Percentiles rank a stretch among this genome's conserved stretches.
Conservation (phyloP, 2,329 filamentous ascomycete species). For the Aspergillus japonicus region DNA sequence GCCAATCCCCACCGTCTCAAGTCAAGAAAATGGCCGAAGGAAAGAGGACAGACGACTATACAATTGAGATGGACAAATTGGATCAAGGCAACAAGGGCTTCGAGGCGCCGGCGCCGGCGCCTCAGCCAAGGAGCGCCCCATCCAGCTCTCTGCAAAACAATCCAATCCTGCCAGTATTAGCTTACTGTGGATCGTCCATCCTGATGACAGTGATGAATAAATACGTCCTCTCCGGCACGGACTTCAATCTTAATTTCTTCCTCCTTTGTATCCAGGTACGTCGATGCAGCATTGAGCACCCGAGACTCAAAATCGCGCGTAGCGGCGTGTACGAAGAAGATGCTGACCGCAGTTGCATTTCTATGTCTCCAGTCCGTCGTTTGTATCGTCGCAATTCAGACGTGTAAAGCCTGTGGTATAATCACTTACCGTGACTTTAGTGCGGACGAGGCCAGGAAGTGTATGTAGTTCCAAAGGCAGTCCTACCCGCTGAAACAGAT, state of each 20-base stretch:
- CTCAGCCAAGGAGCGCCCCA: slow-evolving; percentile 36
- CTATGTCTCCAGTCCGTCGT: slow-evolving; percentile 69
- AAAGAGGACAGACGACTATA: slow-evolving; percentile 78
- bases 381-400: slow-evolving; percentile 79
- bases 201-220: slow-evolving; percentile 99
- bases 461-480: slow-evolving; percentile 53
- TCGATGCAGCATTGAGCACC: slow-evolving; percentile 5
- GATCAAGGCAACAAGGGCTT: slow-evolving; percentile 52
- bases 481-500: not conserved
- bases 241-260: slow-evolving; percentile 97
- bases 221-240: slow-evolving; percentile 86
- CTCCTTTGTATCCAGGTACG: slow-evolving; percentile 87
- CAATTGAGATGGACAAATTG: slow-evolving; percentile 66
- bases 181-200: slow-evolving; percentile 95
- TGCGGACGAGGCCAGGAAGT: slow-evolving; percentile 84
- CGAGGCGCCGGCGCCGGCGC: slow-evolving; percentile 40
- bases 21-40: slow-evolving; percentile 71
- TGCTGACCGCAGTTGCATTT: slow-evolving; percentile 3
- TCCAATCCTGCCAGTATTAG: slow-evolving; percentile 74
- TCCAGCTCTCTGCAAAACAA: slow-evolving; percentile 65
- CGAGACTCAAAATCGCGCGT: not conserved
- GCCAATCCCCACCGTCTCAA: slow-evolving; percentile 3
- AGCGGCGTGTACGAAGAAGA: not conserved
- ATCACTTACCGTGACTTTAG: slow-evolving; percentile 87
- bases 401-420: slow-evolving; percentile 75